These are phyloP conservation scores for Penicillium sclerotigenum DNA, from an alignment of 2,329 filamentous ascomycete species.

Conservation along the genomic window DNA sequence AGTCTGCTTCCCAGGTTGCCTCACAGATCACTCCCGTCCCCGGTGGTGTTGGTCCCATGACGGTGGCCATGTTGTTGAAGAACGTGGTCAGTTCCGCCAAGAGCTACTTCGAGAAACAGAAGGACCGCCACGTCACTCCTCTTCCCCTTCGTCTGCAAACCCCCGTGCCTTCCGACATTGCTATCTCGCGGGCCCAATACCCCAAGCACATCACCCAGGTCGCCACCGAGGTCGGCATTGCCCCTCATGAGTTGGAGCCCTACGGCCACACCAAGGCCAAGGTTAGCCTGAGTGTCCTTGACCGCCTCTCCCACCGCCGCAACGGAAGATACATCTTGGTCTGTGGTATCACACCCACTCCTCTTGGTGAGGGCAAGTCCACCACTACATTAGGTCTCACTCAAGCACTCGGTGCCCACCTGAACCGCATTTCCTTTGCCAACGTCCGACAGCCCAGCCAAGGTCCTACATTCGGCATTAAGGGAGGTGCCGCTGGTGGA, in stretches of 20 bases:
- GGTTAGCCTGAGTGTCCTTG: slow-evolving; percentile 76
- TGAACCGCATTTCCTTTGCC: slow-evolving; percentile 85
- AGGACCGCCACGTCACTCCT: slow-evolving; percentile 72
- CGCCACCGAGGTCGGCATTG: slow-evolving; percentile 82
- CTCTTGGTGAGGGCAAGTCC: slow-evolving; percentile 94
- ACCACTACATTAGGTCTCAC: slow-evolving; percentile 95
- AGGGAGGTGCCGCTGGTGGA: slow-evolving; percentile 93
- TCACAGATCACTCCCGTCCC: slow-evolving; percentile 95
- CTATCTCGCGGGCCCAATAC: slow-evolving; percentile 79
- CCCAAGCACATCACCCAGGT: slow-evolving; percentile 89
- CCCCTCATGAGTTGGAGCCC: slow-evolving; percentile 83
- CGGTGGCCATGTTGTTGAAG: slow-evolving; percentile 94
- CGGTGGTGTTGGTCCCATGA: slow-evolving; percentile 97
- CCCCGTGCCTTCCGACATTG: slow-evolving; percentile 94
- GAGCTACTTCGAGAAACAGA: slow-evolving; percentile 77
- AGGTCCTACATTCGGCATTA: slow-evolving; percentile 97
- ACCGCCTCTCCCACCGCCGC: slow-evolving; percentile 78
- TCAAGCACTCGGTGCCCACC: slow-evolving; percentile 84
- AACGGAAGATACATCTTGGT: slow-evolving; percentile 91
- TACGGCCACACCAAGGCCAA: slow-evolving; percentile 97
- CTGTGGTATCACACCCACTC: slow-evolving; percentile 93
- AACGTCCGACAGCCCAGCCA: slow-evolving; percentile 97
- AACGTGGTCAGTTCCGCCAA: slow-evolving; percentile 89
- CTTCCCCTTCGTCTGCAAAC: slow-evolving; percentile 75
- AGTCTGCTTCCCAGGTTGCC: slow-evolving; percentile 76